These are phyloP conservation scores for Clohesyomyces aquaticus DNA, from an alignment of 495 filamentous ascomycete genomes.

Conservation along the genomic window DNA sequence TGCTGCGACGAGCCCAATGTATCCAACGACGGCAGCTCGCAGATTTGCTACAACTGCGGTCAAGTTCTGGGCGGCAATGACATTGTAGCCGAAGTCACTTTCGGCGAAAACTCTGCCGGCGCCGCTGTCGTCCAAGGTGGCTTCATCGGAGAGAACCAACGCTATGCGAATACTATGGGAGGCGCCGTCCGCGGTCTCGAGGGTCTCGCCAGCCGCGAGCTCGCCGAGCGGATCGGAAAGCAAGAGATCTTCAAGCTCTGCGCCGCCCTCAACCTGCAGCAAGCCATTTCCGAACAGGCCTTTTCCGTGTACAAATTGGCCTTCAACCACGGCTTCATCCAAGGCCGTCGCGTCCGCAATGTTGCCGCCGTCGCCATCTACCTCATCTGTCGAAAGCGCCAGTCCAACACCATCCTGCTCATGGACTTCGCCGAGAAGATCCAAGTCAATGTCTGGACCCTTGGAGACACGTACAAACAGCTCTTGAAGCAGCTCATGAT, in stretches of 20 bases:
- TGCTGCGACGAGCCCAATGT: conserved; percentile 29
- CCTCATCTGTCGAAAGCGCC: conserved; percentile 72
- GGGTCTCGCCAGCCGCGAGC: conserved; percentile 67
- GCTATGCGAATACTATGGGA: conserved; percentile 65
- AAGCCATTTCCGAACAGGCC: conserved; percentile 63
- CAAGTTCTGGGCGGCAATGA: conserved; percentile 73
- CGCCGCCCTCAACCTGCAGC: conserved; percentile 53
- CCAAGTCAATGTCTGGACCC: conserved; percentile 85
- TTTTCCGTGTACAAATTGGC: conserved; percentile 78
- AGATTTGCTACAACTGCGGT: conserved; percentile 80
- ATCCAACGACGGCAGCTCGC: conserved; percentile 2
- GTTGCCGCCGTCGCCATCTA: conserved; percentile 88
- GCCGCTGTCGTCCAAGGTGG: conserved; percentile 90
- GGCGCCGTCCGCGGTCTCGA: conserved; percentile 59
- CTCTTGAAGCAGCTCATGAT: conserved; percentile 68
- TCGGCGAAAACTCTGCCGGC: conserved; percentile 80
- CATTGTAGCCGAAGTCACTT: conserved; percentile 88
- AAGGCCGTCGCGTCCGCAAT: conserved; percentile 81
- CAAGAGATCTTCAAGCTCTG: conserved; percentile 39
- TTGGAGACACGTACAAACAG: conserved; percentile 81
- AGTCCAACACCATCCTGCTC: conserved; percentile 71
- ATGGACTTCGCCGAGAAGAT: conserved; percentile 93
- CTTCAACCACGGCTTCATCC: conserved; percentile 76
- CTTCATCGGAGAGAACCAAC: conserved; percentile 80
- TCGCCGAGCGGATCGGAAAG: conserved; percentile 66